Base-by-base conservation (phyloP, 768 basidiomycete species). In the Clitopilus passeckerianus region DNA sequence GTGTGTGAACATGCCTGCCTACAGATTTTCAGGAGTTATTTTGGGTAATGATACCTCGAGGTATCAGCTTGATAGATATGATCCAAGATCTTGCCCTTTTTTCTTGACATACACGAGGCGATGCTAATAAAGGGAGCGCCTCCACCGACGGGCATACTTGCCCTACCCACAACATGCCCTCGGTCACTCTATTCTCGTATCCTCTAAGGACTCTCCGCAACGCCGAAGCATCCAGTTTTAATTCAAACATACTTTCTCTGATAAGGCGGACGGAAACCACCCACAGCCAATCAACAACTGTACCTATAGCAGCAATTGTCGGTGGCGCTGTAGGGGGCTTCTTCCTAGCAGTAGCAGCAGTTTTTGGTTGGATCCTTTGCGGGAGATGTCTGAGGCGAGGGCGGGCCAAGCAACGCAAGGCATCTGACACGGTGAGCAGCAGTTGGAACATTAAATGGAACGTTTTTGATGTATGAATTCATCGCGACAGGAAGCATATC, bases 281-380 rank as follows among this genome's bases (percentile, higher is more conserved):
- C 10, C 37, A 55, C 59, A 23, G 24, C 61, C 35, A 57, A 56
- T 33, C 63, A 34, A 5, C 16, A 33, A 24, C 66, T 1, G 61
- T 84, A 6, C 84, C 84, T 7, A 66, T 85, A 9, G 77, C 67
- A 10, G 78, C 81, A 10, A 80, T 86, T 60, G 80, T 72, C 6
- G 83, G 83, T 6, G 84, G 84, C 8, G 70, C 75, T 0, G 72
- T 66, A 1, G 84, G 72, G 0, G 85, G 85, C 20, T 72, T 76
- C 30, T 56, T 76, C 7, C 70, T 86, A 10, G 83, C 81, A 5
- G 58, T 84, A 16, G 64, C 71, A 6, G 66, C 73, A 5, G 75
- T 77, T 7, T 59, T 77, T 41, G 71, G 70, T 20, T 86, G 82
- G 81, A 66, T 74, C 43, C 77, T 70, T 59, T 83, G 80, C 80